Evolutionary conservation across 1,284 basidiomycete species (phyloP), one percentile per base, ranked within the genome.

Genomic region (Meira nashicola): DNA sequence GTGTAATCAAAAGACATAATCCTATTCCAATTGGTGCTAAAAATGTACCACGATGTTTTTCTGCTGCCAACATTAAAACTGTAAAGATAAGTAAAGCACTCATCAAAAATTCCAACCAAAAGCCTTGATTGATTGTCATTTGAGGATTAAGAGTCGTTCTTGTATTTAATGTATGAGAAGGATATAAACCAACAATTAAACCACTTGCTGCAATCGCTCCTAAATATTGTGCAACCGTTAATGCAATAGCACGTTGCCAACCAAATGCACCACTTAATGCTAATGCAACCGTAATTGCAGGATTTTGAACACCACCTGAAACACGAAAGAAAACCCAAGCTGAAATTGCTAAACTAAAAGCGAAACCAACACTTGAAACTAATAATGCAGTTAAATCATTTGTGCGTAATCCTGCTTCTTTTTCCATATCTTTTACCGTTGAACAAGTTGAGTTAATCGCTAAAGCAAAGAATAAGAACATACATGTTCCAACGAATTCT

Each of bases 21-120:
- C 63, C 87, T 57, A 89, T 86, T 3, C 87, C 86, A 62, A 89
- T 78, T 2, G 88, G 88, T 19, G 88, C 87, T 62, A 89, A 84
- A 1, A 87, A 86, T 0, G 87, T 89, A 0, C 83, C 81, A 23
- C 81, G 80, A 70, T 87, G 86, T 79, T 89, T 71, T 41, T 71
- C 61, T 7, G 62, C 63, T 21, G 65, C 64, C 57, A 70, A 49
- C 66, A 72, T 72, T 0, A 67, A 60, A 21, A 70, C 62, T 25
- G 68, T 62, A 39, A 74, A 68, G 47, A 69, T 65, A 41, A 62
- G 55, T 17, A 60, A 54, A 9, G 52, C 43, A 19, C 50, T 60
- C 37, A 54, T 48, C 15, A 66, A 47, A 58, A 63, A 58, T 55
- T 63, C 63, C 41, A 71, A 62, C 39, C 65, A 55, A 60, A 73